Evolutionary conservation across 2,329 filamentous ascomycete species (phyloP).

Genomic region (Penicillium concentricum): DNA sequence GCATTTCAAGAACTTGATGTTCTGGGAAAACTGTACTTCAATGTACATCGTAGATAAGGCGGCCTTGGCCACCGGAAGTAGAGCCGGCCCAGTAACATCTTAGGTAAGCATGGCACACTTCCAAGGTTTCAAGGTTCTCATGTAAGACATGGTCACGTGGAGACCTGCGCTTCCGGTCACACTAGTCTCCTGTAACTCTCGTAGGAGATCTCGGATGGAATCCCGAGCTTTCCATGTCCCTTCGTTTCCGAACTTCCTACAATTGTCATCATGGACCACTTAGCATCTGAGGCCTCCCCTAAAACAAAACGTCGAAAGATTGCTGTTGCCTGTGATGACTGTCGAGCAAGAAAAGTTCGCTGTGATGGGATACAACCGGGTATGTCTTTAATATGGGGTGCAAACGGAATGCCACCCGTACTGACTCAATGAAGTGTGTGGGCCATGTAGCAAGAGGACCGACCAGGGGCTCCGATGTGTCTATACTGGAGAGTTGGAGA

Average conservation of each 20-base stretch:
- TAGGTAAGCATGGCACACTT: not conserved
- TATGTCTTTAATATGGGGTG: slow-evolving; percentile 9
- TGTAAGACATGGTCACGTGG: not conserved
- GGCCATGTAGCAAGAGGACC: slow-evolving; percentile 27
- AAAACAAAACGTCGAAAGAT: slow-evolving; percentile 45
- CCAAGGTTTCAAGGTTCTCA: too few species aligned
- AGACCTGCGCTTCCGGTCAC: not conserved
- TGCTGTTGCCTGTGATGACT: slow-evolving; percentile 46
- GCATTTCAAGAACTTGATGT: not conserved
- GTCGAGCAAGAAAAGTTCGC: slow-evolving; percentile 44
- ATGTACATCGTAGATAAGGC: not conserved
- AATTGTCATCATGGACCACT: not conserved
- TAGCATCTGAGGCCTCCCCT: not conserved
- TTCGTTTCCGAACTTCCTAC: not conserved
- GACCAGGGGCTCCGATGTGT: slow-evolving; percentile 22
- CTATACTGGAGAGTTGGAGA: slow-evolving; percentile 31
- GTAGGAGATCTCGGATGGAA: not conserved
- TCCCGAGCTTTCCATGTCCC: not conserved
- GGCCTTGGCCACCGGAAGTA: too few species aligned
- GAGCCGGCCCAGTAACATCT: not conserved
- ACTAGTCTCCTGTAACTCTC: not conserved
- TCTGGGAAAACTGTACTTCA: not conserved
- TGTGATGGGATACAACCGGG: slow-evolving; percentile 42
- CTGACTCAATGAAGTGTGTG: slow-evolving; percentile 27
- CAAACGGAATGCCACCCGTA: slow-evolving; percentile 16